Evolutionary conservation across 2,329 filamentous ascomycete species (phyloP).

Genomic region (Paecilomyces sp.): DNA sequence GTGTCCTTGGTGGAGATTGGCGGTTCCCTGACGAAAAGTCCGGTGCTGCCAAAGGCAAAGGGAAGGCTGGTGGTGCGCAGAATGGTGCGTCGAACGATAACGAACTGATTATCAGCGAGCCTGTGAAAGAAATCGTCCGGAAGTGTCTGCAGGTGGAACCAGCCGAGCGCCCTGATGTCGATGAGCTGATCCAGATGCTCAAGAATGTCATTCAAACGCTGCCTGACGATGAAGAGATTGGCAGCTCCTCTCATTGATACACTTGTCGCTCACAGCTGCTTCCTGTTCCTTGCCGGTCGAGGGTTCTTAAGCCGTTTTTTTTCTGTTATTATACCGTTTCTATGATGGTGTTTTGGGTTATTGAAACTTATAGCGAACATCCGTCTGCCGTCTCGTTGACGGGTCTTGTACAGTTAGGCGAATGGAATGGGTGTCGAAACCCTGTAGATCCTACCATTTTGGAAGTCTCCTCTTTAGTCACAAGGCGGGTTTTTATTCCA

Average conservation of each 20-base stretch:
- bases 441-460: neutral
- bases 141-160: constrained; percentile 83
- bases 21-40: constrained; percentile 81
- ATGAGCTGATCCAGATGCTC: constrained; percentile 74
- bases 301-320: neutral
- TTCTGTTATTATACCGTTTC: neutral
- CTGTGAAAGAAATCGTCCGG: constrained; percentile 79
- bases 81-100: constrained; percentile 21
- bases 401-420: neutral
- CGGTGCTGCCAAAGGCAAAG: constrained; percentile 53
- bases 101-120: constrained; percentile 62
- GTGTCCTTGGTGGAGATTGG: constrained; percentile 91
- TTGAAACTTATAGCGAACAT: neutral
- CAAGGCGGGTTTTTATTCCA: neutral
- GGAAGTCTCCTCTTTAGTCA: neutral
- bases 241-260: neutral
- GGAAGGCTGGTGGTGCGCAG: constrained; percentile 34
- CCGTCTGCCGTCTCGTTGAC: neutral
- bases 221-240: constrained; percentile 52
- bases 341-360: neutral
- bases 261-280: neutral
- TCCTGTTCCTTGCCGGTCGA: neutral
- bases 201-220: constrained; percentile 62
- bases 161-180: constrained; percentile 76
- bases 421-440: neutral